Evolutionary conservation across 352 stramenopile species (phyloP).

Genomic region (Pythium aphanidermatum): DNA sequence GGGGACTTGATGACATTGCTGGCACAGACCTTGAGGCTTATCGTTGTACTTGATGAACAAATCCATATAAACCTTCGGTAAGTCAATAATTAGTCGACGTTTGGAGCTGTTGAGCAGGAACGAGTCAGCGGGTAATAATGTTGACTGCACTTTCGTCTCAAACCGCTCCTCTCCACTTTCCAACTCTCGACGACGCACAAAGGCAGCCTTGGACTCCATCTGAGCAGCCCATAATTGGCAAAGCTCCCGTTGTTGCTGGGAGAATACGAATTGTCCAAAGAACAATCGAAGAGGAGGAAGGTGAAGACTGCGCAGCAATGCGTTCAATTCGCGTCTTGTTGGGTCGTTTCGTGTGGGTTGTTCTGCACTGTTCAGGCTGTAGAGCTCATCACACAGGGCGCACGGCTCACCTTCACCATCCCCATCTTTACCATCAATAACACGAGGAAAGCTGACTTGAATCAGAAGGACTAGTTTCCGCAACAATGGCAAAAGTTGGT

Average conservation of each 20-base stretch:
- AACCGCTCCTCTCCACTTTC: not conserved
- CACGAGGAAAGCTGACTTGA: conserved; percentile 38
- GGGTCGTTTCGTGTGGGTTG: not conserved
- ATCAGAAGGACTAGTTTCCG: conserved; percentile 58
- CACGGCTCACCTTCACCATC: conserved; percentile 23
- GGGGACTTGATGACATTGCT: conserved; percentile 49
- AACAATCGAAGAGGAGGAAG: conserved; percentile 62
- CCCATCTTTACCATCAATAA: conserved; percentile 5
- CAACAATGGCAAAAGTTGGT: conserved; percentile 44
- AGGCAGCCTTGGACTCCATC: conserved; percentile 62
- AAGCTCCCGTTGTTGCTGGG: conserved; percentile 42
- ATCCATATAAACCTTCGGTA: conserved; percentile 78
- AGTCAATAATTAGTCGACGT: conserved; percentile 24
- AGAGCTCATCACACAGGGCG: conserved; percentile 64
- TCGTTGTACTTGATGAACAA: conserved; percentile 78
- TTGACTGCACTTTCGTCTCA: too few species aligned
- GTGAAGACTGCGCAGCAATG: conserved; percentile 50
- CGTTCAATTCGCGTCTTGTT: conserved; percentile 26
- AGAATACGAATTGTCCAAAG: conserved; percentile 58
- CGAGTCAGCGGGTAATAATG: too few species aligned
- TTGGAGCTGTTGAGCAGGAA: too few species aligned
- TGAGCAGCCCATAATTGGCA: conserved; percentile 73
- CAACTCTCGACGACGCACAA: conserved; percentile 33
- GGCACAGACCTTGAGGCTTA: conserved; percentile 46
- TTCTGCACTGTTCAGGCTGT: conserved; percentile 6